phyloP scores from a whole-genome alignment of 257 asterid species.

The Nicotiana benthamiana region DNA sequence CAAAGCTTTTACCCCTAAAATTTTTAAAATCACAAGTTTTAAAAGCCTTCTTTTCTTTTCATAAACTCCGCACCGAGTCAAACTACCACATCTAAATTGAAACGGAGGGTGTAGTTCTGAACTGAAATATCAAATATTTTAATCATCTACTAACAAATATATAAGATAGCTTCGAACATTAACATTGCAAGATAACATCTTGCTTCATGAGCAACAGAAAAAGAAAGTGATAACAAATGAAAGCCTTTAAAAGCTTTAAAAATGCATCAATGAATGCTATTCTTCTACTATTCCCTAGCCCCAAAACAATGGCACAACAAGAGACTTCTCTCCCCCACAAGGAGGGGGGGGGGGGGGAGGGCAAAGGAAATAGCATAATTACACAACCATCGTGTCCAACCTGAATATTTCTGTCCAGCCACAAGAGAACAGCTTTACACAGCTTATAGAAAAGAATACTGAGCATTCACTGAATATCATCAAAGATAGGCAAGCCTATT shows the following conservation, averaged over 20 bases:
- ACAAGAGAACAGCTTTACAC: not conserved
- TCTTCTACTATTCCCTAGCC: not conserved
- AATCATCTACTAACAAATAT: not conserved
- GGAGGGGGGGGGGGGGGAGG: too few species aligned
- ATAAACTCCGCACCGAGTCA: too few species aligned
- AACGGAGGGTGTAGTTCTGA: too few species aligned
- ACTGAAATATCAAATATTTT: not conserved
- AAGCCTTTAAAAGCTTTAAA: not conserved
- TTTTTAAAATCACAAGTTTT: too few species aligned
- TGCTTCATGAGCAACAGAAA: not conserved
- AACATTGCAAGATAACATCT: not conserved
- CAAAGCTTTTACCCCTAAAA: too few species aligned
- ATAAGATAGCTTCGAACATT: not conserved
- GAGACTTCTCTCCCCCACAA: not conserved
- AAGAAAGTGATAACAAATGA: not conserved
- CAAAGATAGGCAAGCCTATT: not conserved
- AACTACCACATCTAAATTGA: too few species aligned
- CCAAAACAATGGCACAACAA: constrained; percentile 1
- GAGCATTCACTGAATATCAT: not conserved
- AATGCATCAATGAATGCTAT: not conserved
- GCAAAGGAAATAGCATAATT: not conserved
- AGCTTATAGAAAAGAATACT: not conserved
- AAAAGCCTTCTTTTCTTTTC: too few species aligned
- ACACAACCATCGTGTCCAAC: not conserved
- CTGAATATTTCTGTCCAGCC: not conserved